Conservation (phyloP, 345 rosid species). For the Eucalyptus pauciflora region DNA sequence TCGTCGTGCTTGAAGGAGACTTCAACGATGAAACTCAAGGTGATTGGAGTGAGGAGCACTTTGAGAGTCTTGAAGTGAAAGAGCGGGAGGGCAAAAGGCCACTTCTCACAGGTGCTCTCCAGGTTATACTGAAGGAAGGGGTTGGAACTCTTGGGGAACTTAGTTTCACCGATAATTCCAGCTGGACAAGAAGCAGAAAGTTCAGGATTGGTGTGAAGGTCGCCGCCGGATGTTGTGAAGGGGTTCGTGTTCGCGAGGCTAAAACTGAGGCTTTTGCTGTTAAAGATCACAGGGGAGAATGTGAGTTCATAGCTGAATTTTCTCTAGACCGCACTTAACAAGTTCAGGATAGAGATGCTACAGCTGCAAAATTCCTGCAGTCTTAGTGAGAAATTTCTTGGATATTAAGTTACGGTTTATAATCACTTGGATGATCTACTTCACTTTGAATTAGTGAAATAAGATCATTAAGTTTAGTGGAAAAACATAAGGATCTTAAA, state of each 20-base stretch:
- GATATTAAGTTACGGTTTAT: not conserved
- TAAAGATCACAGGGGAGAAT: slow-evolving; percentile 96
- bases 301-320: slow-evolving; percentile 21
- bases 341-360: not conserved
- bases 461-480: not conserved
- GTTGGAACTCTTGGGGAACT: slow-evolving; percentile 84
- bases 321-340: not conserved
- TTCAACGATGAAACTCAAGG: slow-evolving; percentile 60
- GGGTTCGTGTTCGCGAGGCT: slow-evolving; percentile 61
- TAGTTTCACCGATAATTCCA: slow-evolving; percentile 84
- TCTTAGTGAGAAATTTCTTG: not conserved
- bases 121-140: slow-evolving; percentile 67
- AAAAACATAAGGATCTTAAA: not conserved
- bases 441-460: not conserved
- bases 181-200: slow-evolving; percentile 97
- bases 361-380: not conserved
- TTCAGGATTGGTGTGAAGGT: slow-evolving; percentile 82
- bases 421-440: not conserved
- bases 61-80: slow-evolving; percentile 66
- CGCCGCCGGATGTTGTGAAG: slow-evolving; percentile 39
- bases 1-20: slow-evolving; percentile 84
- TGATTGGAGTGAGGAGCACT: slow-evolving; percentile 62
- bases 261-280: slow-evolving; percentile 89
- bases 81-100: slow-evolving; percentile 92
- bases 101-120: slow-evolving; percentile 74